phyloP scores from a whole-genome alignment of 768 basidiomycete genomes.

The Mycena galopus region DNA sequence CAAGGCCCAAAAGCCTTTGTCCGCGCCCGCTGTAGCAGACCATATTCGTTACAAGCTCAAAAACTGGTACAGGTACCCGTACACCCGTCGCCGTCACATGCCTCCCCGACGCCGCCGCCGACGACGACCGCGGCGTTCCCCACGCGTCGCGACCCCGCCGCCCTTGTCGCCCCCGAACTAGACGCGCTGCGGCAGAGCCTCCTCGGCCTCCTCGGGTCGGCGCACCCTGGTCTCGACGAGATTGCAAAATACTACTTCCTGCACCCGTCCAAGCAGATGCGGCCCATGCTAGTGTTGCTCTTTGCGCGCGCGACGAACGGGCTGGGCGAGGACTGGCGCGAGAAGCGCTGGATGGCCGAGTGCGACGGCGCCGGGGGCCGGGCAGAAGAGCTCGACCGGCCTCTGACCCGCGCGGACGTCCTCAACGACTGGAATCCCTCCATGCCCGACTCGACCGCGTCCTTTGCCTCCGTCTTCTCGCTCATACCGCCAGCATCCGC shows the following conservation, averaged over 20 bases:
- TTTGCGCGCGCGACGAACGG: slow-evolving; percentile 96
- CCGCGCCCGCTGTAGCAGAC: slow-evolving; percentile 34
- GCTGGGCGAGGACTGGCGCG: slow-evolving; percentile 73
- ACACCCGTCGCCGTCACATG: slow-evolving; percentile 37
- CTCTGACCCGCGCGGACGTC: slow-evolving; percentile 84
- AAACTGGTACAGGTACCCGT: slow-evolving; percentile 19
- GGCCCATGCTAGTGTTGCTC: slow-evolving; percentile 90
- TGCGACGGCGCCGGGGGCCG: slow-evolving; percentile 67
- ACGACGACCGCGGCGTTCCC: slow-evolving; percentile 50
- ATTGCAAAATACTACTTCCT: slow-evolving; percentile 95
- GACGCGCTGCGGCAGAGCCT: slow-evolving; percentile 77
- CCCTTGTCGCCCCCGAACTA: slow-evolving; percentile 81
- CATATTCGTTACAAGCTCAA: slow-evolving; percentile 13
- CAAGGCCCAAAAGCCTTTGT: slow-evolving; percentile 19
- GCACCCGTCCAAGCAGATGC: slow-evolving; percentile 89
- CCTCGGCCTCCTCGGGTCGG: slow-evolving; percentile 84
- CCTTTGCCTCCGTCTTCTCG: slow-evolving; percentile 72
- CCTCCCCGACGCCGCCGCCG: slow-evolving; percentile 75
- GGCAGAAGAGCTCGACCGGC: slow-evolving; percentile 76
- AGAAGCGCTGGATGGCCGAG: slow-evolving; percentile 71
- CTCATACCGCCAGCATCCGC: slow-evolving; percentile 56
- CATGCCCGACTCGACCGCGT: slow-evolving; percentile 83
- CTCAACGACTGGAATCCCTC: slow-evolving; percentile 93
- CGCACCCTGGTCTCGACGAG: slow-evolving; percentile 88
- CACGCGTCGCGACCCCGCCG: slow-evolving; percentile 72